These are phyloP conservation scores for Keithomyces neogunnii DNA, from an alignment of 2,329 filamentous ascomycete genomes.

Conservation along the genomic window DNA sequence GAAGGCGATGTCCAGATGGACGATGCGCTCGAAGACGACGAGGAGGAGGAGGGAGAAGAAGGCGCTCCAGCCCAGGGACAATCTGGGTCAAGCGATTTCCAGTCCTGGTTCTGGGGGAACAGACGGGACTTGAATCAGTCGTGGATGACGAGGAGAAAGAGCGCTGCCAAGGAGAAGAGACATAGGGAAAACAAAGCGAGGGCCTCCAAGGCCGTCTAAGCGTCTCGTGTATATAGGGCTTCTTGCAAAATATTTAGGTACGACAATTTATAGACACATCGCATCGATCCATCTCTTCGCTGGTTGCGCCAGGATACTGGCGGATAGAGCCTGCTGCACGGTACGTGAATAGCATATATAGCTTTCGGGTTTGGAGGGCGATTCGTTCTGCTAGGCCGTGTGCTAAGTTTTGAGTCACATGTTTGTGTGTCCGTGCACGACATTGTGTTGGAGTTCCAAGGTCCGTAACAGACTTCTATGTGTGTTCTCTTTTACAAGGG, in stretches of 20 bases:
- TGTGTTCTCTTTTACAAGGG: background rate
- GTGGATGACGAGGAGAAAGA: slow-evolving; percentile 58
- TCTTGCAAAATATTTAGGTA: too few species aligned
- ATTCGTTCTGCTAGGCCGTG: too few species aligned
- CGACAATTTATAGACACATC: too few species aligned
- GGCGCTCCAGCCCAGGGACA: slow-evolving; percentile 11
- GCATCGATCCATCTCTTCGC: too few species aligned
- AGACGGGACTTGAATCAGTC: slow-evolving; percentile 55
- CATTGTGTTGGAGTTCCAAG: too few species aligned
- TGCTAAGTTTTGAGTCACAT: too few species aligned
- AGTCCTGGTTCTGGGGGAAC: slow-evolving; percentile 62
- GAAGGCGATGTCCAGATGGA: slow-evolving; percentile 23
- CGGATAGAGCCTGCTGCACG: too few species aligned
- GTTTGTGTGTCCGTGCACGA: too few species aligned
- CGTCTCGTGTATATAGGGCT: background rate
- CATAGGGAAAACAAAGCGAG: slow-evolving; percentile 56
- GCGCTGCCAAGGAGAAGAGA: slow-evolving; percentile 56
- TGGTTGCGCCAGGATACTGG: too few species aligned
- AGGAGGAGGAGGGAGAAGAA: slow-evolving; percentile 20
- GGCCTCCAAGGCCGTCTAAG: slow-evolving; percentile 30
- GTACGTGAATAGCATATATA: too few species aligned
- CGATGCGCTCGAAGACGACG: slow-evolving; percentile 21
- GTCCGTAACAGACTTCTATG: background rate
- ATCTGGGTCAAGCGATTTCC: slow-evolving; percentile 43
- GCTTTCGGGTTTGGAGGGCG: too few species aligned